phyloP scores from a whole-genome alignment of 306 rosid genomes.

The Hylodesmum podocarpum region DNA sequence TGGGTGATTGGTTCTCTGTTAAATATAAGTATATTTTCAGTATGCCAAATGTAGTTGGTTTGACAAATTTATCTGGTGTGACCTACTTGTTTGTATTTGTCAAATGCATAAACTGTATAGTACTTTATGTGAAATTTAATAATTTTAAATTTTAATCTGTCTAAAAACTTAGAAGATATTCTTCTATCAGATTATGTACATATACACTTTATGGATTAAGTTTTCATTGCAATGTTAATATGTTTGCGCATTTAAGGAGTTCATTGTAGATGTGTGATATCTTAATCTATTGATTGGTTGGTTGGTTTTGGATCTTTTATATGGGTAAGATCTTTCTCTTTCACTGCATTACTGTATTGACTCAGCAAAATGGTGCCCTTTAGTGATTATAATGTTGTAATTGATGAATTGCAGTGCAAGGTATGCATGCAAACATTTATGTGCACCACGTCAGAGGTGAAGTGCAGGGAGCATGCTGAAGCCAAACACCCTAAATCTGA shows the following conservation, averaged over 20 bases:
- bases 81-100: neutral
- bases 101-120: neutral
- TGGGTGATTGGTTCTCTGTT: neutral
- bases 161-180: neutral
- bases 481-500: conserved; percentile 88
- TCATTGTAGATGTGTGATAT: neutral
- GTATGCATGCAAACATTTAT: conserved; percentile 92
- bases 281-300: neutral
- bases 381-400: conserved; percentile 17
- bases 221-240: neutral
- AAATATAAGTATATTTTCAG: neutral
- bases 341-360: neutral
- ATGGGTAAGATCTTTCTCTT: neutral
- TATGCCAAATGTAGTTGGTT: neutral
- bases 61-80: neutral
- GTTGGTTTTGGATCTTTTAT: neutral
- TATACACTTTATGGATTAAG: neutral
- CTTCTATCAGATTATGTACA: neutral
- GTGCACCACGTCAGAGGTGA: conserved; percentile 87
- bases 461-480: conserved; percentile 86
- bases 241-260: neutral
- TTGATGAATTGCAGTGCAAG: conserved; percentile 69
- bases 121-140: neutral
- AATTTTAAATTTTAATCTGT: neutral
- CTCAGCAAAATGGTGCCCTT: neutral